Evolutionary conservation across 768 basidiomycete genomes (phyloP).

Genomic region (Russula virescens): DNA sequence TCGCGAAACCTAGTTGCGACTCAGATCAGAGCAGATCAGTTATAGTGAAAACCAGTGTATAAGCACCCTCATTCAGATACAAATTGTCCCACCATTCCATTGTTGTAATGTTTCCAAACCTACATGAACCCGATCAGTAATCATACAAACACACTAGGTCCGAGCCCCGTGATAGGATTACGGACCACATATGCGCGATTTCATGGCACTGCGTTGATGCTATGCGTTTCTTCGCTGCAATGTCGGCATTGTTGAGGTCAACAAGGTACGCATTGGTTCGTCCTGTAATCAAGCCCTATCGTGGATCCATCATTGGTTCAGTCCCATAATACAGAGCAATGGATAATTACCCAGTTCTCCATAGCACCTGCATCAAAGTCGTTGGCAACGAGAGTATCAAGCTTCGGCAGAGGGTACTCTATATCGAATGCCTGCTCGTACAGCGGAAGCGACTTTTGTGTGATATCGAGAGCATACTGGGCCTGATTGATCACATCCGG

Average conservation of each 20-base stretch:
- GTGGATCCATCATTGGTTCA: neutral
- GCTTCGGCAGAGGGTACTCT: conserved; percentile 87
- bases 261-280: conserved; percentile 75
- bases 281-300: conserved; percentile 79
- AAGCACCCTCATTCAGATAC: conserved; percentile 82
- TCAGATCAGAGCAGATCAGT: conserved; percentile 8
- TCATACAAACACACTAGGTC: neutral
- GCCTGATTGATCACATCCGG: conserved; percentile 78
- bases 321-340: too few species aligned
- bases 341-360: conserved; percentile 75
- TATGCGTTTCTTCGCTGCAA: conserved; percentile 73
- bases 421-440: conserved; percentile 93
- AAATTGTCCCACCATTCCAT: conserved; percentile 93
- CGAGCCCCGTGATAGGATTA: neutral
- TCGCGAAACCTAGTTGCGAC: conserved; percentile 77
- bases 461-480: conserved; percentile 84
- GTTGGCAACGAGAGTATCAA: conserved; percentile 85
- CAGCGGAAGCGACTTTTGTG: conserved; percentile 71
- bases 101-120: conserved; percentile 92
- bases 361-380: conserved; percentile 90
- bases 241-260: conserved; percentile 65
- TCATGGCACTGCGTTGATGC: conserved; percentile 80
- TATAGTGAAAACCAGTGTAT: neutral
- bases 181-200: conserved; percentile 76
- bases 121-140: conserved; percentile 19